Percentiles rank a stretch among this genome's conserved stretches.
phyloP scores from a whole-genome alignment of 257 asterid genomes.

The Nicotiana tomentosiformis region DNA sequence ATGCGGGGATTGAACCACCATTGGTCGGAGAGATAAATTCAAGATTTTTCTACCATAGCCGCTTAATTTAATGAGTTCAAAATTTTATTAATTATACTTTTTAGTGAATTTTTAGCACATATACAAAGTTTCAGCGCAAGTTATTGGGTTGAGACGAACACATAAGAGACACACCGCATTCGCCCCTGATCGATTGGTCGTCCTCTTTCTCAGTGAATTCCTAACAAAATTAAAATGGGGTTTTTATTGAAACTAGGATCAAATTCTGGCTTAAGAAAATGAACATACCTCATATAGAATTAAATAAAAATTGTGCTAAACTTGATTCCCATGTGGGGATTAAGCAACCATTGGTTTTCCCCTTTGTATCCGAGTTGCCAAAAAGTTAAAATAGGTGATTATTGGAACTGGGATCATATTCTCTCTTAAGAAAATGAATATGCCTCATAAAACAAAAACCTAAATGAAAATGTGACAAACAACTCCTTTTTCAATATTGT shows the following conservation, averaged over 20 bases:
- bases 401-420: background rate
- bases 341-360: background rate
- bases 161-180: too few species aligned
- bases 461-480: background rate
- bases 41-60: too few species aligned
- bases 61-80: too few species aligned
- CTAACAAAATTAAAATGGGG: background rate
- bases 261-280: background rate
- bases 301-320: background rate
- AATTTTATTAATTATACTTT: too few species aligned
- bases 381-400: background rate
- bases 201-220: background rate
- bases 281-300: background rate
- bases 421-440: too few species aligned
- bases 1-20: too few species aligned
- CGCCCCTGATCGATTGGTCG: too few species aligned
- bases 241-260: background rate
- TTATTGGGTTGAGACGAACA: too few species aligned
- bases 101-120: too few species aligned
- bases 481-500: background rate
- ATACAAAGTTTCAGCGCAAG: accelerated
- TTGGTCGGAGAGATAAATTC: too few species aligned
- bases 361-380: background rate
- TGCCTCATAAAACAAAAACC: background rate
- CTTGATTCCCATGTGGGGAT: background rate